These are phyloP conservation scores for Penicillium paxilli DNA, from an alignment of 495 filamentous ascomycete species.

Conservation along the genomic window DNA sequence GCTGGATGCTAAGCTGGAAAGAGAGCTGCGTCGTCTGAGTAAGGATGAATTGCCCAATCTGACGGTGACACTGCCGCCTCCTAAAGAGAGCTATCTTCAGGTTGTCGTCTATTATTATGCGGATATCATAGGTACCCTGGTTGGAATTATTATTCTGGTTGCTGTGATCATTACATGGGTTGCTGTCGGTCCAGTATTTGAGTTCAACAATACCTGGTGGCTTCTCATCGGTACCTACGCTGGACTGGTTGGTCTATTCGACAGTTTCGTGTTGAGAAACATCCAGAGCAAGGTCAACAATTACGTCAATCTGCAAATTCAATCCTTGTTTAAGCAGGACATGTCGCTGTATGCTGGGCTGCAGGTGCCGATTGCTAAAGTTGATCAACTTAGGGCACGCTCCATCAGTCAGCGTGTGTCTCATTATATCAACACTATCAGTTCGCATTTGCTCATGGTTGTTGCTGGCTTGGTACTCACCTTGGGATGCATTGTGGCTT, in stretches of 20 bases:
- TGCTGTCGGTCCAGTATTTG: slow-evolving; percentile 27
- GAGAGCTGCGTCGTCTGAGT: slow-evolving; percentile 30
- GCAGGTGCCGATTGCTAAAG: slow-evolving; percentile 4
- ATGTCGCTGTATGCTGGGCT: slow-evolving; percentile 19
- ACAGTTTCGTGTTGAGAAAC: slow-evolving; percentile 40
- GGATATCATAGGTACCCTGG: slow-evolving; percentile 35
- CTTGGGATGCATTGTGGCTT: slow-evolving; percentile 26
- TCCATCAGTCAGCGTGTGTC: slow-evolving; percentile 23
- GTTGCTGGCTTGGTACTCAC: slow-evolving; percentile 24
- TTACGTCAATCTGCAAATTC: slow-evolving; percentile 29
- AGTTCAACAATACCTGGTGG: slow-evolving; percentile 39
- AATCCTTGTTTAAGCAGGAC: slow-evolving; percentile 14
- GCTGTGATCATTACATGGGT: slow-evolving; percentile 31
- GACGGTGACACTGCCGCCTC: background rate
- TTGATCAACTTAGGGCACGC: background rate
- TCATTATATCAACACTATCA: slow-evolving; percentile 18
- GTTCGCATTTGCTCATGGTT: slow-evolving; percentile 26
- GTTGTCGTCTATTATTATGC: slow-evolving; percentile 33
- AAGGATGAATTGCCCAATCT: slow-evolving; percentile 18
- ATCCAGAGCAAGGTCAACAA: slow-evolving; percentile 30
- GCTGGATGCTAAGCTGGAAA: slow-evolving; percentile 36
- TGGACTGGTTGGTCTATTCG: slow-evolving; percentile 38
- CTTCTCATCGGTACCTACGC: slow-evolving; percentile 44
- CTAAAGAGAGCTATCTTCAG: background rate
- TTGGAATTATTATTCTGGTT: slow-evolving; percentile 31